Evolutionary conservation across 2,329 filamentous ascomycete species (phyloP), one percentile per base, ranked within the genome.

Genomic region (Elsinoe ampelina): DNA sequence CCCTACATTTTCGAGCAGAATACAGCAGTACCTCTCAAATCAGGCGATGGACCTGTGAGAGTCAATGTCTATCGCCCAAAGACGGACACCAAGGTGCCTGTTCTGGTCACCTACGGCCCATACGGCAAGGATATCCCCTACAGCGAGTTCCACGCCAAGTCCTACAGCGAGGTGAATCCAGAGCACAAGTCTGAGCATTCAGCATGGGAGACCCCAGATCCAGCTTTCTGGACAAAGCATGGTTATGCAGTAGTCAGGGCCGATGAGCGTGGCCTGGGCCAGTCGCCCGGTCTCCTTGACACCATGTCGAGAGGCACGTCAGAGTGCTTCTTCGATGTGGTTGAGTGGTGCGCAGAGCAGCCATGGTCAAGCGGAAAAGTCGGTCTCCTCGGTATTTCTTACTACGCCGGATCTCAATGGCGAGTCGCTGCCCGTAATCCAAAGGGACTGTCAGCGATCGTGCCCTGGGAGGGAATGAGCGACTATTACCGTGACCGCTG

Each of bases 91-190:
- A 72, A 67, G 59, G 75, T 75, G 19, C 85, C 85, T 0, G 84
- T 86, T 0, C 67, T 88, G 7, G 80, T 85, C 1, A 88, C 84
- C 0, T 88, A 88, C 61, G 85, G 85, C 0, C 85, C 85, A 20
- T 88, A 88, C 61, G 85, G 85, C 45, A 88, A 89, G 62, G 84
- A 88, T 62, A 85, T 87, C 35, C 79, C 75, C 17, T 87, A 87
- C 65, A 71, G 74, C 58, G 72, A 76, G 72, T 82, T 82, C 64
- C 72, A 77, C 57, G 62, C 71, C 1, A 72, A 76, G 57, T 80
- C 78, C 1, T 82, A 68, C 61, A 62, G 64, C 36, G 70, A 73
- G 61, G 66, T 72, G 48, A 70, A 70, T 50, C 65, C 66, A 1
- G 63, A 70, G 54, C 67, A 70, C 43, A 67, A 69, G 54, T 72